Percentiles rank a stretch among this genome's conserved stretches.
phyloP scores from a whole-genome alignment of 2,329 filamentous ascomycete genomes.

The Hymenoscyphus infarciens region DNA sequence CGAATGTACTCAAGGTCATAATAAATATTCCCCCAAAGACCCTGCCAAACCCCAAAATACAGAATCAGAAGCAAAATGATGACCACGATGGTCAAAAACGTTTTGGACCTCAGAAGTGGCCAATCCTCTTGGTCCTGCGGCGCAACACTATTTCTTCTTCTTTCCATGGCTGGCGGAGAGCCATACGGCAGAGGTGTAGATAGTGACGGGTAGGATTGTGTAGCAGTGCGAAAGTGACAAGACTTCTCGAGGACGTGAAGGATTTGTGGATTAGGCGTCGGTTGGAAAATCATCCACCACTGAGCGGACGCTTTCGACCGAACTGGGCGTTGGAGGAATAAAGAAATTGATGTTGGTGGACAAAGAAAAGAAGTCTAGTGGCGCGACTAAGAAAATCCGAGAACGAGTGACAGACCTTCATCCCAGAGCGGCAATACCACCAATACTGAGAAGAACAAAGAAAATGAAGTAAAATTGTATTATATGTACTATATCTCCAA shows the following conservation, averaged over 20 bases:
- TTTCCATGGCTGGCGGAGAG: background rate
- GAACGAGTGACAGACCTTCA: background rate
- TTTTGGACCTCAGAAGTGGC: background rate
- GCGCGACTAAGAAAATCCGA: background rate
- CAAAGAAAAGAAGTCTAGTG: slow-evolving; percentile 8
- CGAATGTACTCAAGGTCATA: slow-evolving; percentile 6
- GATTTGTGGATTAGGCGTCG: background rate
- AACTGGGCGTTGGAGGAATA: background rate
- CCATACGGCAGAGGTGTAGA: background rate
- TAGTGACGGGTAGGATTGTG: background rate
- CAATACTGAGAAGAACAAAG: no score
- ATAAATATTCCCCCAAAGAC: slow-evolving; percentile 3
- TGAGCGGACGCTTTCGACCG: background rate
- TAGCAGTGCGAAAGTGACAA: background rate
- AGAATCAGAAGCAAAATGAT: background rate
- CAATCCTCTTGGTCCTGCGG: no score
- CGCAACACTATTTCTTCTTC: background rate
- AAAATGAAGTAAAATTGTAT: no score
- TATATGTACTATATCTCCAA: slow-evolving; percentile 1
- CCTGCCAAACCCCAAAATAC: background rate
- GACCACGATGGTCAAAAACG: background rate
- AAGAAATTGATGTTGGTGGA: background rate
- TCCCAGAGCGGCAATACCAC: no score
- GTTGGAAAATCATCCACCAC: background rate
- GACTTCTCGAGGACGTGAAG: no score